phyloP scores from a whole-genome alignment of 129 eudicot genomes.

The Flaveria robusta region DNA sequence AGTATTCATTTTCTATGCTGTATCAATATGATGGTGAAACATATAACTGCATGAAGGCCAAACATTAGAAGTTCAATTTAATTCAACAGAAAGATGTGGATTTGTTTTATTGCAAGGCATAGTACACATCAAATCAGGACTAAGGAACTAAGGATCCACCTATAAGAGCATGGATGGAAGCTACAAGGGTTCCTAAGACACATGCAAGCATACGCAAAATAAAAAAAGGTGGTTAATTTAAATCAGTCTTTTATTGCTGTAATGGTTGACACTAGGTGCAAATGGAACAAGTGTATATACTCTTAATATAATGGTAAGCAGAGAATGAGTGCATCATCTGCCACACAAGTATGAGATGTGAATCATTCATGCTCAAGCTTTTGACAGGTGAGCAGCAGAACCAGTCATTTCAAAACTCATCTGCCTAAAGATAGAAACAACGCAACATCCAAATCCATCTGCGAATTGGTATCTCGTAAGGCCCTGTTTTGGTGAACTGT shows the following conservation, averaged over 20 bases:
- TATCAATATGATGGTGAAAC: constrained; percentile 18
- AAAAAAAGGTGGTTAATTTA: not conserved
- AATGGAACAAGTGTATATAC: constrained; percentile 9
- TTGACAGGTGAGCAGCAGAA: constrained; percentile 8
- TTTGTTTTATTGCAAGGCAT: constrained; percentile 5
- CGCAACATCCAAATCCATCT: not conserved
- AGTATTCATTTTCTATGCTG: constrained; percentile 13
- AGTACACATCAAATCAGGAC: constrained; percentile 17
- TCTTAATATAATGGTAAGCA: constrained; percentile 11
- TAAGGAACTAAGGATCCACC: not conserved
- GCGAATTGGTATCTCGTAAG: too few species aligned
- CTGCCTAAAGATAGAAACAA: not conserved
- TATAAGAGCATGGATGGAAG: not conserved
- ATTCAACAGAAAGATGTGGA: not conserved
- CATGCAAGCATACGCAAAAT: not conserved
- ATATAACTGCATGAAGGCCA: not conserved
- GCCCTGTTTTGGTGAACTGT: too few species aligned
- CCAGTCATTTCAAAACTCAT: not conserved
- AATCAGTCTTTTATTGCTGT: not conserved
- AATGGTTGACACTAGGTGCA: not conserved
- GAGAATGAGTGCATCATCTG: constrained; percentile 4
- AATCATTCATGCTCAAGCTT: not conserved
- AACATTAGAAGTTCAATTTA: not conserved
- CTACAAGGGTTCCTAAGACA: not conserved
- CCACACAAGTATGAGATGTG: not conserved